phyloP scores from a whole-genome alignment of 2,329 filamentous ascomycete genomes.

The Epichloe coenophiala region DNA sequence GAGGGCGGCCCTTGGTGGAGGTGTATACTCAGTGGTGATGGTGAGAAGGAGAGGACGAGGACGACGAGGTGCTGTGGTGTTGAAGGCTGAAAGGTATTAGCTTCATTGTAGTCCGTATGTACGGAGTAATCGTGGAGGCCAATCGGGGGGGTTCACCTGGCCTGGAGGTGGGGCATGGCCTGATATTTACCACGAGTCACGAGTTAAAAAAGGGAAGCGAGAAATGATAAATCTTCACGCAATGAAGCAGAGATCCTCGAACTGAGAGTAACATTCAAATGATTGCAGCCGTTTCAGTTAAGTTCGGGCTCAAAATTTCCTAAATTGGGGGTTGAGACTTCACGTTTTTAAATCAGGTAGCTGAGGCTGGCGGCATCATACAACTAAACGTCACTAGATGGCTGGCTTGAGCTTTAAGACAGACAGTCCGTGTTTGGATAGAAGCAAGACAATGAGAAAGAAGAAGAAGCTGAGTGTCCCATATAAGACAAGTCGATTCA shows the following conservation, averaged over 20 bases:
- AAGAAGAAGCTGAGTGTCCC: not conserved
- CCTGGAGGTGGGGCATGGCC: not conserved
- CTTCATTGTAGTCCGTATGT: no score
- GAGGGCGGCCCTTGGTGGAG: not conserved
- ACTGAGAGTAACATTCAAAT: no score
- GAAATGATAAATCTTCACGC: not conserved
- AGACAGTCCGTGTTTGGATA: not conserved
- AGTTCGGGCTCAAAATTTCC: no score
- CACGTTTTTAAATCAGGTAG: not conserved
- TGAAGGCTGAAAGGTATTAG: not conserved
- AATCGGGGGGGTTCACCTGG: not conserved
- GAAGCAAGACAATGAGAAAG: not conserved
- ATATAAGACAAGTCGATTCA: not conserved
- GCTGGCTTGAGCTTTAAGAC: no score
- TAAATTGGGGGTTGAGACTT: no score
- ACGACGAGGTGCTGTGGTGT: not conserved
- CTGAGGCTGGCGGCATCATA: no score
- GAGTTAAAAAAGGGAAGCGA: not conserved
- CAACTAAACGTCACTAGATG: no score
- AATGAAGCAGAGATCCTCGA: not conserved
- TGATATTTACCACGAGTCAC: not conserved
- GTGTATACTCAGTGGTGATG: not conserved
- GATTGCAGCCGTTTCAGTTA: no score
- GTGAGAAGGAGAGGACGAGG: not conserved
- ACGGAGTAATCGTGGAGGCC: not conserved